Base-by-base conservation (phyloP, 495 filamentous ascomycete genomes). In the Penicillium maclennaniae region DNA sequence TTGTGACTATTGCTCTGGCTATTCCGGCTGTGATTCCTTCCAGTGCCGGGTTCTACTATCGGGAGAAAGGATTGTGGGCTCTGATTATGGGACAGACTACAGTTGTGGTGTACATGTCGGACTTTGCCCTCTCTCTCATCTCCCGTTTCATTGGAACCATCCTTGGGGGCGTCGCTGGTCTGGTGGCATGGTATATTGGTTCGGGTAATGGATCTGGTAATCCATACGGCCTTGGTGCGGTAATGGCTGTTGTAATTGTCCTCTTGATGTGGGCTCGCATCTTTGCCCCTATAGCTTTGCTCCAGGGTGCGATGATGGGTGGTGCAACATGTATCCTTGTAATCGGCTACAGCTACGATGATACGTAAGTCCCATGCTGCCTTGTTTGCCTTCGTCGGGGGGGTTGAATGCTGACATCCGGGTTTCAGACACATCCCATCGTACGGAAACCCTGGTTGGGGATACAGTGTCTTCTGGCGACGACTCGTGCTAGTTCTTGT, bases 111-210 rank as follows among this genome's bases (percentile, higher is more conserved):
- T 78, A 76, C 46, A 74, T 75, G 69, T 68, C 73, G 0, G 75
- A 78, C 40, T 78, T 76, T 31, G 67, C 64, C 0, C 71, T 72
- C 26, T 70, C 71, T 0, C 41, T 73, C 4, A 45, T 74, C 7
- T 59, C 59, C 4, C 65, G 72, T 39, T 40, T 58, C 3, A 37
- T 62, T 6, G 75, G 71, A 15, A 76, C 72, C 0, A 47, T 76
- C 10, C 45, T 67, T 43, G 75, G 73, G 12, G 75, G 73, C 10
- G 54, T 73, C 12, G 36, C 70, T 3, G 75, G 73, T 3, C 46
- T 76, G 41, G 56, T 75, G 15, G 69, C 62, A 15, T 78, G 73
- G 75, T 78, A 78, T 46, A 74, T 78, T 42, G 75, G 73, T 0
- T 75, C 73, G 3, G 75, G 68, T 1, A 51, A 65, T 46, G 75